Conservation (phyloP, 2,329 filamentous ascomycete species). For the Thelonectria rubi region DNA sequence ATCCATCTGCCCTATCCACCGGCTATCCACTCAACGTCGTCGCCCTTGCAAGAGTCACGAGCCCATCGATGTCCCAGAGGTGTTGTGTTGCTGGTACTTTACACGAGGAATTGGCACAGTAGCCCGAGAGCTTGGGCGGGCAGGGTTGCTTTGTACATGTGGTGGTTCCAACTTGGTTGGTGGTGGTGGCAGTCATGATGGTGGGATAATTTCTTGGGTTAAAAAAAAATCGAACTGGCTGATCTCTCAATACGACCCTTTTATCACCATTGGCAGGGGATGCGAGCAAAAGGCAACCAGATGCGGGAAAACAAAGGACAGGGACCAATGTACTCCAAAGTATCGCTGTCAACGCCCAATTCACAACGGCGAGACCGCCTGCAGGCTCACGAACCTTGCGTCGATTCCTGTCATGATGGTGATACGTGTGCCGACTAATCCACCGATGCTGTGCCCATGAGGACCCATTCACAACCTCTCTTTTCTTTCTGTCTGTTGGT, state of each 20-base stretch:
- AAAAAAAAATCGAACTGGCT: constrained; percentile 19
- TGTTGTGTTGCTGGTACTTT: constrained; percentile 25
- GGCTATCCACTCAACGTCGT: constrained; percentile 22
- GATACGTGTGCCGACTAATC: constrained; percentile 9
- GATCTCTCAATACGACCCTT: constrained; percentile 32
- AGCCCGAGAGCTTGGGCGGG: constrained; percentile 30
- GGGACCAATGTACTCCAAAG: constrained; percentile 4
- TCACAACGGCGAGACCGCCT: constrained; percentile 1
- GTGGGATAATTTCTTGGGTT: constrained; percentile 29
- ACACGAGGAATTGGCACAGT: constrained; percentile 34
- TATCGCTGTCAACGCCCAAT: constrained; percentile 4
- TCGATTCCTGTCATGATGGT: constrained; percentile 18
- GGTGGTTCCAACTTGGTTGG: not conserved
- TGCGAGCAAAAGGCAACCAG: constrained; percentile 9
- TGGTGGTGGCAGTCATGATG: constrained; percentile 9
- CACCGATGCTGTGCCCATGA: constrained; percentile 7
- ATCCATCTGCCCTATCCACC: constrained; percentile 20
- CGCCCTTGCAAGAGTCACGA: constrained; percentile 22
- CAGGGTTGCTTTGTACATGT: constrained; percentile 30
- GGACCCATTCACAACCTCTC: constrained; percentile 9
- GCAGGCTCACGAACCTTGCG: constrained; percentile 15
- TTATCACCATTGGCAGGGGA: constrained; percentile 23
- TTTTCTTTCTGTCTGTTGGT: constrained; percentile 6
- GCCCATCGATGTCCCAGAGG: constrained; percentile 6
- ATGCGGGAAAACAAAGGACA: constrained; percentile 14